These are phyloP conservation scores for Solanum microdontum DNA, from an alignment of 257 asterid species.

Conservation along the genomic window DNA sequence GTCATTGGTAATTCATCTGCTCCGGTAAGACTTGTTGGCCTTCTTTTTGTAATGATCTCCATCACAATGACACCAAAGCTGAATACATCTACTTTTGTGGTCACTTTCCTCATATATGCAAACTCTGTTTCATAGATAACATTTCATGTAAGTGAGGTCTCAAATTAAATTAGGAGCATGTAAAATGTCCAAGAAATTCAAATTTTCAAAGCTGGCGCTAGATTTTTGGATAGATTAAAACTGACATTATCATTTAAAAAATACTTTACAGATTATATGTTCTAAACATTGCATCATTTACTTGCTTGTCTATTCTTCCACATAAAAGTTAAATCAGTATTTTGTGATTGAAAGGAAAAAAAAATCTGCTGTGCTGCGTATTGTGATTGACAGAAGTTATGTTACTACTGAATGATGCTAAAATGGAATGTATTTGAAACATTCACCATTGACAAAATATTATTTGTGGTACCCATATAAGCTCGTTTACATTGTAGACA, in stretches of 20 bases:
- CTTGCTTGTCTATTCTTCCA: not conserved
- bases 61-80: constrained; percentile 66
- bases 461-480: not conserved
- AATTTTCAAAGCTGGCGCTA: not conserved
- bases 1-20: constrained; percentile 51
- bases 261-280: not conserved
- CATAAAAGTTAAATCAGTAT: not conserved
- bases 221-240: not conserved
- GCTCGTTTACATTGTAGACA: not conserved
- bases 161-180: not conserved
- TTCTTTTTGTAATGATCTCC: constrained; percentile 59
- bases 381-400: not conserved
- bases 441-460: not conserved
- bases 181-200: not conserved
- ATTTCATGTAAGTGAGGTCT: not conserved
- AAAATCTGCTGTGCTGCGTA: not conserved
- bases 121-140: constrained; percentile 33
- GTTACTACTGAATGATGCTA: not conserved
- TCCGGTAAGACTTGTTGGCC: constrained; percentile 61
- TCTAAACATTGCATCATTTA: not conserved
- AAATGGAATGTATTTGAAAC: not conserved
- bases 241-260: not conserved
- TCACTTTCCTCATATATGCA: constrained; percentile 68
- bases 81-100: constrained; percentile 71
- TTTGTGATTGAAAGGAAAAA: not conserved